Evolutionary conservation across 306 rosid genomes (phyloP).

Genomic region (Cicer arietinum): DNA sequence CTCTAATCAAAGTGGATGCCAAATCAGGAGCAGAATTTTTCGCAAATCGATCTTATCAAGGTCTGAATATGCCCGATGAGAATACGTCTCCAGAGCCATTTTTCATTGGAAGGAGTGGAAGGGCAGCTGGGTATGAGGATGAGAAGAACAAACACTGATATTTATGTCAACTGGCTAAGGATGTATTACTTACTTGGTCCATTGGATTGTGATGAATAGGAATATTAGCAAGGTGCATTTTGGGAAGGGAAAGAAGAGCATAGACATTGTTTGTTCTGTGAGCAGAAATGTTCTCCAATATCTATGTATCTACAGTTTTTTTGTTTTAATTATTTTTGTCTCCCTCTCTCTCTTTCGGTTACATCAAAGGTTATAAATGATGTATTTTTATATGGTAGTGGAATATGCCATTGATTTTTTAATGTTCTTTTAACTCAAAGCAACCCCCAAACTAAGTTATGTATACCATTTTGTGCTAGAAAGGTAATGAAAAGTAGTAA

Average conservation of each 20-base stretch:
- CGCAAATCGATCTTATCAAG: constrained; percentile 74
- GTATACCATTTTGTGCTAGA: too few species aligned
- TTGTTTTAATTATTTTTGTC: too few species aligned
- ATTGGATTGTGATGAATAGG: constrained; percentile 4
- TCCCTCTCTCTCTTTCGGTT: too few species aligned
- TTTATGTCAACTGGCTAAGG: not conserved
- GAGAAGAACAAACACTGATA: constrained; percentile 52
- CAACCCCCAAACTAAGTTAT: too few species aligned
- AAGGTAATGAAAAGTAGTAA: too few species aligned
- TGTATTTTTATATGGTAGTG: too few species aligned
- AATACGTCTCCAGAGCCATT: constrained; percentile 61
- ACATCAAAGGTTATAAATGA: too few species aligned
- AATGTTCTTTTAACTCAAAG: too few species aligned
- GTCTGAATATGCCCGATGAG: constrained; percentile 62
- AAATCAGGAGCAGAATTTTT: constrained; percentile 83
- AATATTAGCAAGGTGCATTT: not conserved
- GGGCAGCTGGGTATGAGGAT: constrained; percentile 68
- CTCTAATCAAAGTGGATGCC: constrained; percentile 59
- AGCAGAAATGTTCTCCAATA: not conserved
- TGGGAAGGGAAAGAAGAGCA: constrained; percentile 9
- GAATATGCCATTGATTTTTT: too few species aligned
- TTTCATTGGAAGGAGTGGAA: constrained; percentile 70
- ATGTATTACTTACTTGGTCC: not conserved
- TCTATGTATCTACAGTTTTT: too few species aligned
- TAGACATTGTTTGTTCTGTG: constrained; percentile 21